Conservation (phyloP, 352 stramenopile genomes). For the Phytopythium aichiense region DNA sequence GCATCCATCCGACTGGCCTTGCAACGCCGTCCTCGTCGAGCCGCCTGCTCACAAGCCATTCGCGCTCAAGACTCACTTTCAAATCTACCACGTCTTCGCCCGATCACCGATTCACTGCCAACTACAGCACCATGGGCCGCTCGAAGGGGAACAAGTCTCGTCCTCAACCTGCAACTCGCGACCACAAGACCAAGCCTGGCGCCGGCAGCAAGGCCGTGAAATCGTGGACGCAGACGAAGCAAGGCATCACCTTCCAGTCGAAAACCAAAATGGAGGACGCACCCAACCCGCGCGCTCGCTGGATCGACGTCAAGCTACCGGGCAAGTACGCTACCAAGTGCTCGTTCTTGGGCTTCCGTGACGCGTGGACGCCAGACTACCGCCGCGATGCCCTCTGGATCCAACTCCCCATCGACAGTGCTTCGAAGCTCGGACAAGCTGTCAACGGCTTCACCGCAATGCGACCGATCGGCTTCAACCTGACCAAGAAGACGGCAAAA, state of each 20-base stretch:
- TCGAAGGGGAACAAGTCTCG: not conserved
- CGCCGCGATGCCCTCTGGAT: conserved; percentile 6
- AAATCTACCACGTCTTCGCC: not conserved
- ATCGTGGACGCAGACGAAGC: conserved; percentile 1
- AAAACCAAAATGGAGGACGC: not conserved
- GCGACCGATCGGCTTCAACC: conserved; percentile 3
- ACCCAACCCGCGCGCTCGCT: not conserved
- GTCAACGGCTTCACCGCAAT: not conserved
- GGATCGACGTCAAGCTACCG: conserved; percentile 3
- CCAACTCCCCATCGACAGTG: not conserved
- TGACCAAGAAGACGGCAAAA: not conserved
- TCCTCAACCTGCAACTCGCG: not conserved
- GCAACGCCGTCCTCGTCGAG: no score
- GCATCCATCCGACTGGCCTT: no score
- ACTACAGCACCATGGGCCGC: not conserved
- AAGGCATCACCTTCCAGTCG: conserved; percentile 4
- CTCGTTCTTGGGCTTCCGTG: not conserved
- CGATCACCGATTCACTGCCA: not conserved
- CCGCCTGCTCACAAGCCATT: no score
- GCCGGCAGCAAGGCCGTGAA: not conserved
- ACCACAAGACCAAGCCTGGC: not conserved
- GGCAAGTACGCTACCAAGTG: not conserved
- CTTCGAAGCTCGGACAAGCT: not conserved
- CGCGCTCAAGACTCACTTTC: not conserved
- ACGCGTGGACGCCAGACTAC: conserved; percentile 1